Percentiles rank a stretch among this genome's conserved stretches.
These are phyloP conservation scores for Russula emetica DNA, from an alignment of 768 basidiomycete species.

Conservation along the genomic window DNA sequence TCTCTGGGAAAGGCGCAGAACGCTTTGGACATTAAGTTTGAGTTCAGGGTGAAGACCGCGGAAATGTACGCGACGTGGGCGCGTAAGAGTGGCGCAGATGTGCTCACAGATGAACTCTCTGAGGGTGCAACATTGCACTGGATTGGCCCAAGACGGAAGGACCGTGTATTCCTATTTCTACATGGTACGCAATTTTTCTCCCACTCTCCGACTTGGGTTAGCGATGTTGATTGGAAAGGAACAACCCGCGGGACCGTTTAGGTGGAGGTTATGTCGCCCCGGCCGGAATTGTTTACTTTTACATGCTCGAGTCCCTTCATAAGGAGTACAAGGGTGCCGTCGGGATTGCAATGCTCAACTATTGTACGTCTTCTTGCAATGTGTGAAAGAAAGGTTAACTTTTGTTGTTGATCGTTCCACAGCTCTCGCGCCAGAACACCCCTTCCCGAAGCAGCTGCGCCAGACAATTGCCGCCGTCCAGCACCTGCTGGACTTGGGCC, in stretches of 20 bases:
- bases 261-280: constrained; percentile 15
- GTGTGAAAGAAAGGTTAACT: background rate
- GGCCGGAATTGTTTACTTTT: background rate
- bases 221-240: background rate
- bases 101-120: constrained; percentile 4
- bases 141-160: constrained; percentile 8
- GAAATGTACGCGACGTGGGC: constrained; percentile 1
- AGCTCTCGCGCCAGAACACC: background rate
- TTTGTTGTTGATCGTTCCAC: background rate
- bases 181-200: background rate
- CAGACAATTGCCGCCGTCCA: constrained; percentile 21
- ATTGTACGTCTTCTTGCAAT: constrained; percentile 1
- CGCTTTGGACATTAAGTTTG: background rate
- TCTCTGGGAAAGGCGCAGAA: background rate
- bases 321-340: constrained; percentile 8
- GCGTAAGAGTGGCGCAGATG: background rate
- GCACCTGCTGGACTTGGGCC: constrained; percentile 24
- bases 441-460: background rate
- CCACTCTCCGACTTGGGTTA: too few species aligned
- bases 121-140: constrained; percentile 17
- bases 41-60: background rate
- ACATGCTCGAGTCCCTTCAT: constrained; percentile 5
- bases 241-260: background rate
- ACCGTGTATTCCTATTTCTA: constrained; percentile 15
- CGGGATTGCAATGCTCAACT: constrained; percentile 13